Base-by-base conservation (phyloP, 768 basidiomycete genomes). In the Boletus eberwhitei region DNA sequence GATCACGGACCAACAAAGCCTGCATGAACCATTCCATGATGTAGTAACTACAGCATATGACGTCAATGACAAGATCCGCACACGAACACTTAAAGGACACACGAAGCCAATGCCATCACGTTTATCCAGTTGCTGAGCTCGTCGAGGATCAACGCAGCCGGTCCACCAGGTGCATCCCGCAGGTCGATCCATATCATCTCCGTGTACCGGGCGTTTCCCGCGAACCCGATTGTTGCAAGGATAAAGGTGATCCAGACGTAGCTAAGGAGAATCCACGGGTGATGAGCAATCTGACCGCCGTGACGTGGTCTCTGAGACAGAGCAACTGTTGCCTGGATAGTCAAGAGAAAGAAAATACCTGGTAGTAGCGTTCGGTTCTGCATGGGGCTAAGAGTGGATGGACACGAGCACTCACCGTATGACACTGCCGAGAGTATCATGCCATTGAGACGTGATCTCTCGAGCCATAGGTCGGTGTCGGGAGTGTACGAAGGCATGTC, bases 181-280 rank as follows among this genome's bases (percentile, higher is more conserved):
- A 66, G 6, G 36, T 73, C 69, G 22, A 71, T 70, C 59, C 55
- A 75, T n/a, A 71, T 66, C 70, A 67, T 61, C n/a, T 56, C 65
- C 48, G 59, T 71, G 51, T 66, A 71, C 32, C 61, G 65, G 3
- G 59, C 54, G 22, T 71, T 65, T 2, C 42, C 53, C 8, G 55
- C 68, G 8, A 67, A 59, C 9, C 60, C 63, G 14, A 74, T 48
- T 2, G 65, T 67, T 7, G 58, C 72, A 34, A 72, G 46, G 12
- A 39, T 8, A 31, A 72, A 72, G 2, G 67, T 69, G 36, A 63
- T 47, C 45, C 49, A 40, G 36, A 70, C 48, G 19, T 68, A 70
- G 19, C 44, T 26, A 7, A 67, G 14, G 16, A 71, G 57, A 22
- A 29, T n/a, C 21, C 31, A 24, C 11, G 48, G 55, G 16, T 58